These are phyloP conservation scores for Helotiales sp. DNA, from an alignment of 2,329 filamentous ascomycete species.

Conservation along the genomic window DNA sequence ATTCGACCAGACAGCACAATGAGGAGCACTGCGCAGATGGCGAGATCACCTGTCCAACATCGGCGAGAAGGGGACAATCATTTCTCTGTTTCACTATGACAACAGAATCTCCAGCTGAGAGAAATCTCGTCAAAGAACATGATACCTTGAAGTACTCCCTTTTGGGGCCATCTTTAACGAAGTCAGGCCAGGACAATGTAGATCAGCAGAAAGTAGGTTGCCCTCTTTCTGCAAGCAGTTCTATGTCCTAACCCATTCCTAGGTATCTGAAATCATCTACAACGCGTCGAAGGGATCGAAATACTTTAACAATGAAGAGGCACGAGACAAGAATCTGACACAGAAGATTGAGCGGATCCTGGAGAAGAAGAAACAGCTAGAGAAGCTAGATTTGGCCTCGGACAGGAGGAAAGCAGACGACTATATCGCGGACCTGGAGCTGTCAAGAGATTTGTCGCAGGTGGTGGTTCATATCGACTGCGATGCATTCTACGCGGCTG, in stretches of 20 bases:
- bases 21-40: conserved; percentile 17
- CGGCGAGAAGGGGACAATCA: not conserved
- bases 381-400: conserved; percentile 73
- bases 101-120: conserved; percentile 26
- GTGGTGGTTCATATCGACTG: conserved; percentile 91
- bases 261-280: conserved; percentile 96
- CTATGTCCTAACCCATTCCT: conserved; percentile 17
- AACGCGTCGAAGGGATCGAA: conserved; percentile 96
- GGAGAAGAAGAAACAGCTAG: conserved; percentile 74
- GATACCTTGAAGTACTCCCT: conserved; percentile 86
- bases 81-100: conserved; percentile 32
- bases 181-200: conserved; percentile 91
- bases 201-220: conserved; percentile 79
- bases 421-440: conserved; percentile 79
- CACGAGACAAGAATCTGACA: conserved; percentile 79
- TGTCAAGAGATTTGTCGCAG: conserved; percentile 80
- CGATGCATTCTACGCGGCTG: conserved; percentile 96
- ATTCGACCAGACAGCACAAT: not conserved
- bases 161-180: conserved; percentile 88
- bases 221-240: not conserved
- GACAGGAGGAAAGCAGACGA: conserved; percentile 81
- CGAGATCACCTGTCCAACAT: not conserved
- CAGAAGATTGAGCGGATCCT: conserved; percentile 84
- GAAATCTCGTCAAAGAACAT: conserved; percentile 45
- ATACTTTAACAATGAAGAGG: conserved; percentile 91